phyloP scores from a whole-genome alignment of 805 yeast genomes.

The Yamadazyma philogaea region DNA sequence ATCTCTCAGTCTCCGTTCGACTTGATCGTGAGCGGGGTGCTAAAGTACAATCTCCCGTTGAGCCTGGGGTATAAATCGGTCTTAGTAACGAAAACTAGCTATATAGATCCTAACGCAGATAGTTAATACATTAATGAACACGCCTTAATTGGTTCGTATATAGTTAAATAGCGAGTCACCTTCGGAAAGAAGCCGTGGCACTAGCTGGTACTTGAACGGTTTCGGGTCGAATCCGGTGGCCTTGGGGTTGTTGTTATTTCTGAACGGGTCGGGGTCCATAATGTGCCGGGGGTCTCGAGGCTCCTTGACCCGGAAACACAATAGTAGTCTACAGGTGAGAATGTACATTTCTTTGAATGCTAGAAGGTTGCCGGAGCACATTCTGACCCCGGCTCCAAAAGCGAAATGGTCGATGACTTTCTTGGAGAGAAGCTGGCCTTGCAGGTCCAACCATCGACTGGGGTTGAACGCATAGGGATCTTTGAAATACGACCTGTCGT shows the following conservation, averaged over 20 bases:
- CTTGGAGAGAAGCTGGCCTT: conserved; percentile 6
- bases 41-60: conserved; percentile 74
- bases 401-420: conserved; percentile 41
- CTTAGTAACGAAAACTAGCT: conserved; percentile 56
- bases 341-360: conserved; percentile 66
- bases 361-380: conserved; percentile 66
- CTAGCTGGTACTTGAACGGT: conserved; percentile 29
- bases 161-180: conserved; percentile 21
- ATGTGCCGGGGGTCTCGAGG: conserved; percentile 29
- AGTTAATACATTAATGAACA: conserved; percentile 1
- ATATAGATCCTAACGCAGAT: conserved; percentile 48
- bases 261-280: conserved; percentile 52
- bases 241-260: conserved; percentile 48
- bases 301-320: conserved; percentile 47
- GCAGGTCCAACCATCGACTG: conserved; percentile 46
- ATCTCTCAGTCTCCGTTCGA: conserved; percentile 82
- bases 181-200: conserved; percentile 19
- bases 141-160: conserved; percentile 2
- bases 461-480: conserved; percentile 51
- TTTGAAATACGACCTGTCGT: conserved; percentile 46
- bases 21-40: conserved; percentile 74
- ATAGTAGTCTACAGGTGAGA: conserved; percentile 49
- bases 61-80: conserved; percentile 48
- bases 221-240: conserved; percentile 65
- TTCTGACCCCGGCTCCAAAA: conserved; percentile 70